These are phyloP conservation scores for Vitis hybrid DNA, from an alignment of 177 flowering plant species.

Conservation along the genomic window DNA sequence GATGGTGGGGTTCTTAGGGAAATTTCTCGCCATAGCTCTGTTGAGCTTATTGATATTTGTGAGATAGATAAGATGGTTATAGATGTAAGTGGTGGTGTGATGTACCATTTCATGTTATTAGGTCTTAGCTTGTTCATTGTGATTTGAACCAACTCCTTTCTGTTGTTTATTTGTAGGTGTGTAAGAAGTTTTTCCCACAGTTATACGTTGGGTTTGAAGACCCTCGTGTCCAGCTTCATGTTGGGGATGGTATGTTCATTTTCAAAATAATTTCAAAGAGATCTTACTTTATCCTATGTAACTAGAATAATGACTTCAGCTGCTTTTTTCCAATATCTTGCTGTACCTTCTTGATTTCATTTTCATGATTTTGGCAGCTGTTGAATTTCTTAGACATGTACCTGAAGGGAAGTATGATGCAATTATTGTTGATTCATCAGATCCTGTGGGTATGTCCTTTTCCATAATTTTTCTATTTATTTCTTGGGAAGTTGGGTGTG, in stretches of 20 bases:
- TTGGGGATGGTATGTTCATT: slow-evolving; percentile 81
- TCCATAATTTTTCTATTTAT: background rate
- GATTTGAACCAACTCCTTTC: background rate
- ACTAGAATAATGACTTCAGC: background rate
- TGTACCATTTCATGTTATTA: background rate
- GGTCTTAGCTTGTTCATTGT: background rate
- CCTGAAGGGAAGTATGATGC: slow-evolving; percentile 90
- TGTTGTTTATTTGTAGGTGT: slow-evolving; percentile 48
- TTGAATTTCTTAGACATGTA: slow-evolving; percentile 60
- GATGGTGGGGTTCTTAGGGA: slow-evolving; percentile 98
- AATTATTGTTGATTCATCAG: slow-evolving; percentile 94
- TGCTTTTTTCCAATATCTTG: background rate
- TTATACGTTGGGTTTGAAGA: slow-evolving; percentile 89
- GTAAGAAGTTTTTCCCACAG: slow-evolving; percentile 78
- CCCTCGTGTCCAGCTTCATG: slow-evolving; percentile 89
- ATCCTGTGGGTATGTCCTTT: slow-evolving; percentile 83
- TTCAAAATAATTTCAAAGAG: no score
- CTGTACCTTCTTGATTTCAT: slow-evolving; percentile 4
- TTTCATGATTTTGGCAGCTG: slow-evolving; percentile 48
- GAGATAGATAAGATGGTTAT: slow-evolving; percentile 95
- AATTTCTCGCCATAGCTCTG: slow-evolving; percentile 85
- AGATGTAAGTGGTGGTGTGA: slow-evolving; percentile 57
- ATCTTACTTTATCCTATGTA: background rate
- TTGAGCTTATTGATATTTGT: slow-evolving; percentile 88
- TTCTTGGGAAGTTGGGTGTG: background rate